These are phyloP conservation scores for Neurospora sp. DNA, from an alignment of 495 filamentous ascomycete species.

Conservation along the genomic window DNA sequence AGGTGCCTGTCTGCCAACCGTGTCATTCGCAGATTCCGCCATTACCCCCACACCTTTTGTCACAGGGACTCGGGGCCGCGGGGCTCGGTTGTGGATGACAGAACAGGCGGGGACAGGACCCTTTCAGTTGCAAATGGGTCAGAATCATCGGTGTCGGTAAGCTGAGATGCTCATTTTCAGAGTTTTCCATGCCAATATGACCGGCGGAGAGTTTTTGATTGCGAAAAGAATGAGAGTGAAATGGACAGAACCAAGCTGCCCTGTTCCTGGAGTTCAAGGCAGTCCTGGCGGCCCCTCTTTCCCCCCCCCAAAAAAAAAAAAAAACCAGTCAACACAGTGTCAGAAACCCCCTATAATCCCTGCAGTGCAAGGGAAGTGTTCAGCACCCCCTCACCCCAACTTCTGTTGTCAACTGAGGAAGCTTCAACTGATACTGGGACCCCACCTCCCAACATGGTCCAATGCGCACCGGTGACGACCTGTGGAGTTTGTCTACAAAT, in stretches of 20 bases:
- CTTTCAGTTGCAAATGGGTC: background rate
- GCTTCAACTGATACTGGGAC: background rate
- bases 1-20: background rate
- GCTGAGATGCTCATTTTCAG: background rate
- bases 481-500: background rate
- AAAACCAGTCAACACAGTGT: background rate
- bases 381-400: background rate
- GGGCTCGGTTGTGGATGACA: background rate
- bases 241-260: background rate
- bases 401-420: background rate
- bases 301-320: too few relatives aligned
- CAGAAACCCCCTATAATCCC: background rate
- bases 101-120: background rate
- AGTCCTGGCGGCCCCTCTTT: background rate
- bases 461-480: background rate
- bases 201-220: background rate
- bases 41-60: constrained; percentile 11
- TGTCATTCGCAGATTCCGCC: constrained; percentile 8
- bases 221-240: background rate
- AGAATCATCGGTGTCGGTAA: background rate
- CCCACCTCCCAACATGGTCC: background rate
- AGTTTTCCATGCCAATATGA: background rate
- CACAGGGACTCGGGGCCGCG: constrained; percentile 3
- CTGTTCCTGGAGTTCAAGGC: background rate
- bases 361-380: background rate